Evolutionary conservation across 1,139 yeast genomes (phyloP).

Genomic region (Groenewaldozyma auringiensis): DNA sequence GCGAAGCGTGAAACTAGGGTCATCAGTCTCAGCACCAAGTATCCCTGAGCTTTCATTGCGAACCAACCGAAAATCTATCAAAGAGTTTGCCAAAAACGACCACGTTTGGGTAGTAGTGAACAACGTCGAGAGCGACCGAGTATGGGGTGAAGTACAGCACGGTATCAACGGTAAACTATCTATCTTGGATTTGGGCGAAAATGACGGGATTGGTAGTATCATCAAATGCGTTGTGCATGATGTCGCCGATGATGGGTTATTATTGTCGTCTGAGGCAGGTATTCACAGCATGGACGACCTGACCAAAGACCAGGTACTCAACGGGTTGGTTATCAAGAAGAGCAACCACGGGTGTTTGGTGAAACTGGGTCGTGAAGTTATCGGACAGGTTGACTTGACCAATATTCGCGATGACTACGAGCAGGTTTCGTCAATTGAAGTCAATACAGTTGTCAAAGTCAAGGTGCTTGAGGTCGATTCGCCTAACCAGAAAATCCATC

Average conservation of each 20-base stretch:
- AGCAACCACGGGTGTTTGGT: slow-evolving; percentile 56
- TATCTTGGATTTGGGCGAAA: slow-evolving; percentile 55
- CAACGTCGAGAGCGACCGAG: slow-evolving; percentile 44
- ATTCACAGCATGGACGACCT: slow-evolving; percentile 43
- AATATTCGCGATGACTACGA: slow-evolving; percentile 73
- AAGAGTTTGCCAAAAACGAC: slow-evolving; percentile 10
- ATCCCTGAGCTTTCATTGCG: neutral
- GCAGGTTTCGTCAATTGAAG: slow-evolving; percentile 39
- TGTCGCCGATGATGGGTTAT: slow-evolving; percentile 45
- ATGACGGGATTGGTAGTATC: slow-evolving; percentile 59
- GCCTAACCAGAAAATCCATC: slow-evolving; percentile 51
- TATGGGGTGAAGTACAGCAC: slow-evolving; percentile 70
- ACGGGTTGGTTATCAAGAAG: slow-evolving; percentile 61
- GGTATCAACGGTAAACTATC: slow-evolving; percentile 60
- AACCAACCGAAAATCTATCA: neutral
- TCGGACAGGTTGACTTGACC: slow-evolving; percentile 62
- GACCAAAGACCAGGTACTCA: slow-evolving; percentile 50
- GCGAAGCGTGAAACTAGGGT: slow-evolving; percentile 56
- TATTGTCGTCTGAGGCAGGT: slow-evolving; percentile 13
- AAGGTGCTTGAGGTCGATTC: slow-evolving; percentile 49
- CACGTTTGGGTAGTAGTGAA: slow-evolving; percentile 47
- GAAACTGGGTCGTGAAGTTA: slow-evolving; percentile 48
- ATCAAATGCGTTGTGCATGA: slow-evolving; percentile 50
- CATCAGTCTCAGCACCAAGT: neutral
- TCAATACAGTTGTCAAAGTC: slow-evolving; percentile 55